Base-by-base conservation (phyloP, 371 early-diverging fungal species). In the Actinomortierella ambigua region DNA sequence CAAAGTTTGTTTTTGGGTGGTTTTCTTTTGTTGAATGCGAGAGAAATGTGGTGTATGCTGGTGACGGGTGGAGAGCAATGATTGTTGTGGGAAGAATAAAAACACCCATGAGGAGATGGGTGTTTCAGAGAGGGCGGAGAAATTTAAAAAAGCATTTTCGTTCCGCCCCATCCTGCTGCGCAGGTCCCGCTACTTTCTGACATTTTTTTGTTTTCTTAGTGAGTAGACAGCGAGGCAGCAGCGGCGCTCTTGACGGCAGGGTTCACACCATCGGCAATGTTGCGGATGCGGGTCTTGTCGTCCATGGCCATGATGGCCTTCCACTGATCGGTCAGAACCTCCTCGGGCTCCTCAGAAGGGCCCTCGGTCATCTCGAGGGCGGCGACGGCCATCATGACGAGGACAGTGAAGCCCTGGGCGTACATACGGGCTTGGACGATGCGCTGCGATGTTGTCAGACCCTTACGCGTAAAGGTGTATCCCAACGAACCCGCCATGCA, bases 351-450 rank as follows among this genome's bases (percentile, higher is more conserved):
- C 53, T 56, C 55, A 14, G 14, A 20, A 11, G 75, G 68, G 13
- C 48, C 29, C 1, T 75, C 75, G 1, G 75, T 68, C 61, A 75
- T 40, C 50, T 75, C 75, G 20, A 75, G 27, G 15, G 75, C 75
- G 15, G 75, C 75, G 26, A 75, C 75, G 15, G 61, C 68, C 68
- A 75, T 57, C 75, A 75, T 75, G 34, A 68, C 68, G 59, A 75
- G 53, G 40, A 75, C 54, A 18, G 75, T 75, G 61, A 64, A 75
- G 48, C 75, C 75, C 42, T 75, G 75, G 22, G 75, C 75, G 47
- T 75, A 75, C 75, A 75, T 75, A 80, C 92, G 88, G 8, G 92
- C 90, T 50, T 91, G 90, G 24, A 91, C 92, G 5, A 88, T 64
- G 63, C 90, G 89, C 68, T 91, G 91, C 48, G 89, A 86, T 6